Evolutionary conservation across 352 stramenopile genomes (phyloP).

Genomic region (Phytophthora nicotianae): DNA sequence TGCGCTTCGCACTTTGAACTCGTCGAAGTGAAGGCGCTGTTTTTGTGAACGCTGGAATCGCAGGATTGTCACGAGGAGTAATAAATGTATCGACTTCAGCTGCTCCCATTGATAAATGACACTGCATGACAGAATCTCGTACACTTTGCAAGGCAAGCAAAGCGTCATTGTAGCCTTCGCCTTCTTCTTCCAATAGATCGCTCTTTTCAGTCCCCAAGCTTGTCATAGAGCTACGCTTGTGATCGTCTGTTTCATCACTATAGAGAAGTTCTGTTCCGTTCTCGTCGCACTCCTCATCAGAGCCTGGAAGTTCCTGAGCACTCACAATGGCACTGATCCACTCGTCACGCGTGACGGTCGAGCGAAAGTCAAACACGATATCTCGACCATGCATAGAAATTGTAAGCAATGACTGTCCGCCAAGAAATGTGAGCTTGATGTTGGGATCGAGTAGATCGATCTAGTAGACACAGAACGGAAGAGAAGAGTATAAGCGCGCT

Average conservation of each 20-base stretch:
- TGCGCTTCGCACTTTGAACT: conserved; percentile 33
- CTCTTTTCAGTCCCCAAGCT: conserved; percentile 27
- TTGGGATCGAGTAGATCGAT: conserved; percentile 63
- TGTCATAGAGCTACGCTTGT: conserved; percentile 16
- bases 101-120: conserved; percentile 52
- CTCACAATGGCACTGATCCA: conserved; percentile 72
- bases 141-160: conserved; percentile 63
- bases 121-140: conserved; percentile 69
- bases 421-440: conserved; percentile 68
- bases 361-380: conserved; percentile 58
- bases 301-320: conserved; percentile 44
- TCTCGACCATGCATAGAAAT: conserved; percentile 52
- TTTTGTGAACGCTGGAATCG: conserved; percentile 12
- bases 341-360: conserved; percentile 47
- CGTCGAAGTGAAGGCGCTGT: conserved; percentile 35
- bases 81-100: conserved; percentile 35
- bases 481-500: background rate
- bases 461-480: too few relatives aligned
- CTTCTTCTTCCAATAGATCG: conserved; percentile 35
- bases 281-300: conserved; percentile 40
- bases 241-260: conserved; percentile 42
- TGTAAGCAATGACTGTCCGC: conserved; percentile 59
- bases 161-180: conserved; percentile 54
- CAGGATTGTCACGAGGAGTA: conserved; percentile 8
- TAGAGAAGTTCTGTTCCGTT: conserved; percentile 50